Evolutionary conservation across 371 early-diverging fungal genomes (phyloP).

Genomic region (Mortierella sp.): DNA sequence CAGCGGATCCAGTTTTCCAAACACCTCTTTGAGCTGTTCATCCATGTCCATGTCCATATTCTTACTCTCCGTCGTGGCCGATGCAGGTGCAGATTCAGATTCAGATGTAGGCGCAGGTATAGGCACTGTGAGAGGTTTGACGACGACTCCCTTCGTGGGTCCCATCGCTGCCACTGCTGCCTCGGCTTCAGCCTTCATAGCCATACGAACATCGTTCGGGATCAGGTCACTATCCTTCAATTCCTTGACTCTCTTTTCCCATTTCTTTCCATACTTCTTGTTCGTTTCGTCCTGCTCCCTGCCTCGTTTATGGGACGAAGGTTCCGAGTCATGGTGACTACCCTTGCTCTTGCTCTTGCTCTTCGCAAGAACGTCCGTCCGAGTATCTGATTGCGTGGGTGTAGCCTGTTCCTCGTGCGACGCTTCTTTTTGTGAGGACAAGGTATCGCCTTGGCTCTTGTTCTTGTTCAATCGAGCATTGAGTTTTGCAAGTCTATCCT

Average conservation of each 20-base stretch:
- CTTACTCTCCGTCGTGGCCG: background rate
- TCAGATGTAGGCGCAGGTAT: background rate
- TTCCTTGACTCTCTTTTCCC: conserved; percentile 48
- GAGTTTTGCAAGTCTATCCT: conserved; percentile 40
- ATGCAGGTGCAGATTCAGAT: background rate
- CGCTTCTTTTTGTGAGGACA: conserved; percentile 4
- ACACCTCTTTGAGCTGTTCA: background rate
- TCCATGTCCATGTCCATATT: conserved; percentile 7
- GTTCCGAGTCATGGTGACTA: background rate
- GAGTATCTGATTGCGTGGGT: background rate
- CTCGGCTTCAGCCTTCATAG: conserved; percentile 48
- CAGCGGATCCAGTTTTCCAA: background rate
- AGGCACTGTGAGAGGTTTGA: background rate
- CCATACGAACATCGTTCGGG: conserved; percentile 47
- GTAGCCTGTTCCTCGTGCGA: background rate
- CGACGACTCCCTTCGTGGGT: conserved; percentile 2
- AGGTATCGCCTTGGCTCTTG: conserved; percentile 15
- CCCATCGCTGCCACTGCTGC: conserved; percentile 15
- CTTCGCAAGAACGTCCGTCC: conserved; percentile 1
- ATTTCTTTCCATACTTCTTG: conserved; percentile 41
- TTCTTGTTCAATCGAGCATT: conserved; percentile 49
- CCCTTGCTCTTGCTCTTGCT: conserved; percentile 5
- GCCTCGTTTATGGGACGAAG: conserved; percentile 33
- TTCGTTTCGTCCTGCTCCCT: conserved; percentile 33
- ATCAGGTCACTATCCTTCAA: conserved; percentile 44